These are phyloP conservation scores for Aphanomyces invadans DNA, from an alignment of 352 stramenopile species.

Conservation along the genomic window DNA sequence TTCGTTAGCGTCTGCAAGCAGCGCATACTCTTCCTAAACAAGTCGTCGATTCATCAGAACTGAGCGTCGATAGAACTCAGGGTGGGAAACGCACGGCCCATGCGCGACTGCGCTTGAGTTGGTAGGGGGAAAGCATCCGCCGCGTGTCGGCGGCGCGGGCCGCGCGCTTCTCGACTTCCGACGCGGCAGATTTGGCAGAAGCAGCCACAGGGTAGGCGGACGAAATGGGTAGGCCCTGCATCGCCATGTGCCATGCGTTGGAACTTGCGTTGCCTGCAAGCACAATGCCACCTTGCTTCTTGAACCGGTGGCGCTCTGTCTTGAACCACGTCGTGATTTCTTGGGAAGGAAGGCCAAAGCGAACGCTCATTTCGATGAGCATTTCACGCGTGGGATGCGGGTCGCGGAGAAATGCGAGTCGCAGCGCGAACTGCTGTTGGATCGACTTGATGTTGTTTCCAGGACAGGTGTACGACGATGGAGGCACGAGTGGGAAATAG, in stretches of 20 bases:
- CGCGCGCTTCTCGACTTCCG: not conserved
- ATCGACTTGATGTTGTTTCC: constrained; percentile 25
- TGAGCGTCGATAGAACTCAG: not conserved
- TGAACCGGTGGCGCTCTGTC: constrained; percentile 13
- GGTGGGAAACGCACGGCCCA: constrained; percentile 11
- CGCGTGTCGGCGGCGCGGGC: constrained; percentile 4
- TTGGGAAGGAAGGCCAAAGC: constrained; percentile 10
- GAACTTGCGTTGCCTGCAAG: constrained; percentile 1
- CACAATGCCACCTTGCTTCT: constrained; percentile 9
- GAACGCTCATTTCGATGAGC: constrained; percentile 9
- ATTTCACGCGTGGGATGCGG: constrained; percentile 4
- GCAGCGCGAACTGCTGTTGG: constrained; percentile 22
- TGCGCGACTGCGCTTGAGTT: constrained; percentile 9
- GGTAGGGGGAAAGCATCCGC: not conserved
- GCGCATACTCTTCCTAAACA: constrained; percentile 14
- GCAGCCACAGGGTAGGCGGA: not conserved
- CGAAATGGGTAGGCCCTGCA: not conserved
- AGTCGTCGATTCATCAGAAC: not conserved
- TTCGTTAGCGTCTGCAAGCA: constrained; percentile 13
- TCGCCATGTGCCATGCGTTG: not conserved
- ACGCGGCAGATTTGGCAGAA: not conserved
- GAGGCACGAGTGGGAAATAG: constrained; percentile 24
- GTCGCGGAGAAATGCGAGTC: constrained; percentile 17
- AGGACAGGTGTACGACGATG: constrained; percentile 13
- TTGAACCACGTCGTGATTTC: constrained; percentile 25